Conservation (phyloP, 2,329 filamentous ascomycete species). For the Cordyceps farinosa region DNA sequence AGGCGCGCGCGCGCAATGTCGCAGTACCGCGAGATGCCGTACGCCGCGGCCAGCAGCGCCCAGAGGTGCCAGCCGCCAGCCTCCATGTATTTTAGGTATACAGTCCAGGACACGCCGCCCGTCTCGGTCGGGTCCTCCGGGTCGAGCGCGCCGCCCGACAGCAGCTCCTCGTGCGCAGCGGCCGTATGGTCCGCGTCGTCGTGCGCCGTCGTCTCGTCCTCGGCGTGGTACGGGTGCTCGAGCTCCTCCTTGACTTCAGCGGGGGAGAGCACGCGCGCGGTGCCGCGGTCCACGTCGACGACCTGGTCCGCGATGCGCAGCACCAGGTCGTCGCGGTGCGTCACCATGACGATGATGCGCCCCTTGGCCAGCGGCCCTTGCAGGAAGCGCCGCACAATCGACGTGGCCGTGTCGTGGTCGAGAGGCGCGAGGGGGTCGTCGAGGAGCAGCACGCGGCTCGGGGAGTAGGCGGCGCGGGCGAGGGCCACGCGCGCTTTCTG, state of each 20-base stretch:
- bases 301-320: conserved; percentile 69
- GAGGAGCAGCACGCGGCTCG: conserved; percentile 53
- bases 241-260: conserved; percentile 42
- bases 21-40: conserved; percentile 60
- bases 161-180: conserved; percentile 24
- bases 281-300: conserved; percentile 63
- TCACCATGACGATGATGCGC: conserved; percentile 74
- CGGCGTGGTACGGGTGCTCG: conserved; percentile 35
- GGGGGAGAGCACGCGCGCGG: conserved; percentile 46
- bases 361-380: conserved; percentile 56
- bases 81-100: conserved; percentile 84
- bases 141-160: conserved; percentile 23
- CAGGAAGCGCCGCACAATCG: conserved; percentile 59
- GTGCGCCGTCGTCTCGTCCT: conserved; percentile 26
- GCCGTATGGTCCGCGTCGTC: conserved; percentile 27
- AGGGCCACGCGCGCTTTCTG: conserved; percentile 61
- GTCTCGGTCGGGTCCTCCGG: conserved; percentile 40
- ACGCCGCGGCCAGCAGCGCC: conserved; percentile 59
- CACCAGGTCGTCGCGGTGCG: conserved; percentile 75
- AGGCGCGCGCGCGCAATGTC: conserved; percentile 73
- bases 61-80: conserved; percentile 75
- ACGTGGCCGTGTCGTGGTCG: conserved; percentile 59
- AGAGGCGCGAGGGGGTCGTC: conserved; percentile 62
- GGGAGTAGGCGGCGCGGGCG: conserved; percentile 60
- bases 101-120: conserved; percentile 68